These are phyloP conservation scores for Cryomyces minteri DNA, from an alignment of 495 filamentous ascomycete genomes.

Conservation along the genomic window DNA sequence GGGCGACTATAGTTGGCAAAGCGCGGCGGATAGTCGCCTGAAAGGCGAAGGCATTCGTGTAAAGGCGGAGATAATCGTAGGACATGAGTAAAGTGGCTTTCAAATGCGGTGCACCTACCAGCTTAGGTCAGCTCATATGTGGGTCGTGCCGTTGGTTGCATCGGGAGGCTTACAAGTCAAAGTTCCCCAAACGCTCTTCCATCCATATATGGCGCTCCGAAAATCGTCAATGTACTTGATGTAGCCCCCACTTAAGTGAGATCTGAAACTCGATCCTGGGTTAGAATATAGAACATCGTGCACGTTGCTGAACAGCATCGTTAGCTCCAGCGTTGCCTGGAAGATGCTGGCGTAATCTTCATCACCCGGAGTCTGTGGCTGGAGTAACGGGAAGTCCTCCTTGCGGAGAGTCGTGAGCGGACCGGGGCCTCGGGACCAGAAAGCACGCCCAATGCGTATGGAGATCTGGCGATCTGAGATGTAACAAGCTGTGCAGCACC, in stretches of 20 bases:
- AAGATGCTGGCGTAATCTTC: conserved; percentile 46
- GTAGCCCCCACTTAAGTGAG: conserved; percentile 46
- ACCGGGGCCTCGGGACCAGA: conserved; percentile 46
- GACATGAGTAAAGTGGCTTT: conserved; percentile 38
- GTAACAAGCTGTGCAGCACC: conserved; percentile 27
- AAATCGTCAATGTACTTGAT: conserved; percentile 53
- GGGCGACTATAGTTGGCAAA: conserved; percentile 23
- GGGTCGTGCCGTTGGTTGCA: conserved; percentile 15
- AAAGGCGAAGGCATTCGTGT: conserved; percentile 49
- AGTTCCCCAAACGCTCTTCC: conserved; percentile 45
- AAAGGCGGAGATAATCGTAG: conserved; percentile 45
- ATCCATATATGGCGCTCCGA: conserved; percentile 37
- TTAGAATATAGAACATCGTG: conserved; percentile 49
- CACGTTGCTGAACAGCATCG: conserved; percentile 47
- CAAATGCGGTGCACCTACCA: conserved; percentile 26
- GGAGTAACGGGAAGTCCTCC: conserved; percentile 41
- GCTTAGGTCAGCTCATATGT: too few relatives aligned
- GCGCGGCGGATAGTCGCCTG: conserved; percentile 46
- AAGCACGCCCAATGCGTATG: conserved; percentile 42
- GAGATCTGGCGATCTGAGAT: conserved; percentile 46
- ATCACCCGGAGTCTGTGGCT: conserved; percentile 29
- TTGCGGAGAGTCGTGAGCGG: conserved; percentile 41
- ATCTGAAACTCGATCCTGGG: conserved; percentile 42
- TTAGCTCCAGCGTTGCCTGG: conserved; percentile 43
- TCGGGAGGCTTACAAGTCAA: conserved; percentile 15